These are phyloP conservation scores for Wallacemonas sp. DNA, from an alignment of 208 protist genomes.

Conservation along the genomic window DNA sequence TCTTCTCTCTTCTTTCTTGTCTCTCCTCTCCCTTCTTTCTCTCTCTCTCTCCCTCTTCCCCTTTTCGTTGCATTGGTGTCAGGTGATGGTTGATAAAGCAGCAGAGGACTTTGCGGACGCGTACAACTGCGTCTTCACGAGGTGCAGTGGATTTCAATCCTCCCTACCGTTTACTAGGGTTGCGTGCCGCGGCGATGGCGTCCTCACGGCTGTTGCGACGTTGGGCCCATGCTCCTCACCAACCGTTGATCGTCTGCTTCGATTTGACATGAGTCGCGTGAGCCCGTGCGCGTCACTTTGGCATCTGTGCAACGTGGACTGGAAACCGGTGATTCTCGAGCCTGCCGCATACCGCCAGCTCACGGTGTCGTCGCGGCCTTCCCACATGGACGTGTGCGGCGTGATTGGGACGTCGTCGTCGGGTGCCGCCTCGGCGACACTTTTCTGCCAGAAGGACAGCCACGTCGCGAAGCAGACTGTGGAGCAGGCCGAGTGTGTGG, in stretches of 20 bases:
- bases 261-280: constrained; percentile 16
- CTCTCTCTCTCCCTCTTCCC: neutral
- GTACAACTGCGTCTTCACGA: constrained; percentile 53
- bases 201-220: constrained; percentile 1
- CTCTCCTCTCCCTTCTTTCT: neutral
- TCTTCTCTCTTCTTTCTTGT: neutral
- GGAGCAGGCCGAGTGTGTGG: neutral
- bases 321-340: constrained; percentile 10
- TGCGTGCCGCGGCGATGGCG: neutral
- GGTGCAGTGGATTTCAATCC: constrained; percentile 45
- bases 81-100: neutral
- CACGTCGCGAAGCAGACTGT: neutral
- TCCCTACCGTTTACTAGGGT: constrained; percentile 50
- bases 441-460: neutral
- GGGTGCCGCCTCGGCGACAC: neutral
- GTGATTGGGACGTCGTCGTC: neutral
- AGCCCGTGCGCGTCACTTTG: constrained; percentile 9
- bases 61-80: too few species aligned
- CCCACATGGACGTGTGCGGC: neutral
- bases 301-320: constrained; percentile 8
- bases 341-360: constrained; percentile 7
- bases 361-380: neutral
- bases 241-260: constrained; percentile 2
- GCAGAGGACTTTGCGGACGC: constrained; percentile 54
- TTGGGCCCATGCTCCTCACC: constrained; percentile 2